phyloP scores from a whole-genome alignment of 805 yeast species.

The Candida schatavii region DNA sequence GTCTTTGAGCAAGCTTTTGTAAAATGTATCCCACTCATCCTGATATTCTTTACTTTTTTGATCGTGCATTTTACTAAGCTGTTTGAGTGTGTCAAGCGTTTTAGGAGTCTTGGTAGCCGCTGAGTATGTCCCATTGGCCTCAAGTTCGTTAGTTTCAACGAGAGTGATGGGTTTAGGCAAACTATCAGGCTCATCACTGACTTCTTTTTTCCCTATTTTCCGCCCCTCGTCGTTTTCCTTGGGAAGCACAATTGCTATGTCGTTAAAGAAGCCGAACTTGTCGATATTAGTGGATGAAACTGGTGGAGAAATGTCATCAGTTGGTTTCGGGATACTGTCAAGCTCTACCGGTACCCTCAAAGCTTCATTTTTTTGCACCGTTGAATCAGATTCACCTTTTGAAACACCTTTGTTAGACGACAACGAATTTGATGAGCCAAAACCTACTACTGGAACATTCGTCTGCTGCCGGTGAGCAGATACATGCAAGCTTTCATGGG shows the following conservation, averaged over 20 bases:
- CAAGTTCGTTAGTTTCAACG: conserved; percentile 2
- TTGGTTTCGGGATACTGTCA: conserved; percentile 21
- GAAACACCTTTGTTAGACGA: neutral
- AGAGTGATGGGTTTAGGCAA: neutral
- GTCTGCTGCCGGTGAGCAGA: too few species aligned
- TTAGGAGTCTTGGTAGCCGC: neutral
- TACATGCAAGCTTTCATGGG: neutral
- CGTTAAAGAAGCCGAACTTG: conserved; percentile 47
- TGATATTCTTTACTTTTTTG: conserved; percentile 34
- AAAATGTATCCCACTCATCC: conserved; percentile 46
- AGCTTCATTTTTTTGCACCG: neutral
- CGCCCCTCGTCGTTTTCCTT: neutral
- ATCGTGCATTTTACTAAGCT: conserved; percentile 45
- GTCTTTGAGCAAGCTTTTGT: conserved; percentile 28
- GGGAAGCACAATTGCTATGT: conserved; percentile 7
- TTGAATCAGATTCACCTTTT: neutral
- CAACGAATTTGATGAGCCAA: conserved; percentile 21
- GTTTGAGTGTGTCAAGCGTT: conserved; percentile 12
- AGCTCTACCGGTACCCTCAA: conserved; percentile 43
- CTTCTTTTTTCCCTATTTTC: neutral
- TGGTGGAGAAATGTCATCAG: conserved; percentile 1
- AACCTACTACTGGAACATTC: too few species aligned
- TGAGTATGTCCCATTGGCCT: neutral
- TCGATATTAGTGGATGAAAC: conserved; percentile 31
- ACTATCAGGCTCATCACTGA: neutral